Base-by-base conservation (phyloP, 2,329 filamentous ascomycete species). In the Monilinia fructigena region DNA sequence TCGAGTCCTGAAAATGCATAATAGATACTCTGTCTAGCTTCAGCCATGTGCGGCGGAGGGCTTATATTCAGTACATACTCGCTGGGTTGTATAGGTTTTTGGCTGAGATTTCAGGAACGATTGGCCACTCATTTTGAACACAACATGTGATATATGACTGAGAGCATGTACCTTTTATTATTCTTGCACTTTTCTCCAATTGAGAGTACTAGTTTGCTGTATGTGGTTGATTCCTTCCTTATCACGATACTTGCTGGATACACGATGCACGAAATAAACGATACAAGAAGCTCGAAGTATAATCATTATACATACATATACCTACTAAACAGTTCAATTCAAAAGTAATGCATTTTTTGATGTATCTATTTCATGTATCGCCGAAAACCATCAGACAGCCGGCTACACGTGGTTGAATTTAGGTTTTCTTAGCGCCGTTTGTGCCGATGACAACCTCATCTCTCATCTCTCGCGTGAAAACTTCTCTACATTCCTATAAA, bases 391-490 rank as follows among this genome's bases (percentile, higher is more conserved):
- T 52, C 14, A 28, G n/a, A 26, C 20, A 60, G 47, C 10, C 31
- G 45, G 28, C 31, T 60, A 40, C 58, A 60, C 58, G 58, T 60
- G 58, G 28, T 60, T 60, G 45, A 38, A 60, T 50, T 60, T 60
- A 60, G 58, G 45, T 50, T 50, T 50, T 38, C 20, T 60, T 50
- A 60, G 58, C 58, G 58, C 45, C 45, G 31, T 38, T 50, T 26
- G 45, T 50, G 31, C 58, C 58, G 58, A 60, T 20, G 58, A 60
- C 58, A 38, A 55, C 23, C 28, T 52, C 48, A 26, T 52, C 48
- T 28, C 58, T 38, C 4, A 14, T 40, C 31, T 18, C 56, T 48
- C 4, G 28, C 23, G n/a, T 18, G 42, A 23, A 58, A 47, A 3
- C 2, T 6, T 12, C 28, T 60, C 58, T 28, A 60, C 45, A 38